phyloP scores from a whole-genome alignment of 169 alveolate species.

The Plasmodium reichenowi region DNA sequence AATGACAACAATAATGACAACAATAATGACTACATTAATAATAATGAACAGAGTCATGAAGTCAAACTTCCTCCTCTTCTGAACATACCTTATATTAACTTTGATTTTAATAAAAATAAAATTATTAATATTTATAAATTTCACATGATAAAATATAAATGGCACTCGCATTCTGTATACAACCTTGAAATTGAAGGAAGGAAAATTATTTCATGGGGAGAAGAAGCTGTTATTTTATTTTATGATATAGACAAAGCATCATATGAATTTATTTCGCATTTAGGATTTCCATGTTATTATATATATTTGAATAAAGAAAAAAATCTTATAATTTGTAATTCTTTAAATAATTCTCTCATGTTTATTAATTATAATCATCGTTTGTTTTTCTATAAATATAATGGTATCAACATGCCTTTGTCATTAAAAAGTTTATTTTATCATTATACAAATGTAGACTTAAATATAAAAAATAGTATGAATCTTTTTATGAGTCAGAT shows the following conservation, averaged over 20 bases:
- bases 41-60: too few species aligned
- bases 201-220: conserved; percentile 40
- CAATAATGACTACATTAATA: too few species aligned
- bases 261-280: conserved; percentile 27
- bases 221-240: conserved; percentile 56
- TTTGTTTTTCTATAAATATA: conserved; percentile 28
- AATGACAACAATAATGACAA: too few species aligned
- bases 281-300: conserved; percentile 64
- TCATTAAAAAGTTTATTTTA: conserved; percentile 23
- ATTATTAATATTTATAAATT: conserved; percentile 16
- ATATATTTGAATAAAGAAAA: conserved; percentile 24
- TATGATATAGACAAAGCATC: conserved; percentile 24
- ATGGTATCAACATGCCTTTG: conserved; percentile 49
- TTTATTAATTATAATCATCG: conserved; percentile 54
- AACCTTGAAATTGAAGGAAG: conserved; percentile 14
- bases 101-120: background rate
- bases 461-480: conserved; percentile 22
- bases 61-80: background rate
- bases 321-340: conserved; percentile 34
- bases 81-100: conserved; percentile 18
- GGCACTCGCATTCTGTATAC: conserved; percentile 68
- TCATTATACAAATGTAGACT: background rate
- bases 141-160: conserved; percentile 18
- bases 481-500: conserved; percentile 8
- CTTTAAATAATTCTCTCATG: conserved; percentile 10